Evolutionary conservation across 139 green algal species (phyloP), one percentile per base, ranked within the genome.

Genomic region (Asterochloris erici): DNA sequence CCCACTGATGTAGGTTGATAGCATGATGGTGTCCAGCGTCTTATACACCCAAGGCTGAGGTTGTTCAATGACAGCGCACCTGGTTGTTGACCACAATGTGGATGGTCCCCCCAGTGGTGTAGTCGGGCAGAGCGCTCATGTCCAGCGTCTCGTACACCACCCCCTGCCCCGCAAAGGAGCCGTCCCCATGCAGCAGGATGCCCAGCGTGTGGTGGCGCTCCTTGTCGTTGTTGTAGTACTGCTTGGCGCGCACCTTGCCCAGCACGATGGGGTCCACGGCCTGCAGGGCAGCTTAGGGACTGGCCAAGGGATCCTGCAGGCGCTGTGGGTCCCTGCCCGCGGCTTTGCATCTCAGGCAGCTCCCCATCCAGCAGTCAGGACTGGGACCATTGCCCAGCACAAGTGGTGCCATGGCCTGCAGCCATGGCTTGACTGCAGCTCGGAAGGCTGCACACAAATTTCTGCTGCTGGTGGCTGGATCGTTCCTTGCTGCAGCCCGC

Each of bases 31-130:
- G 38, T 54, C 38, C 38, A 54, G 38, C 38, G 6, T 54, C 4
- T 54, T 2, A 54, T 54, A 54, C 38, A 54, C 38, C 6, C 6
- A 2, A 54, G 6, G 38, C 38, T 6, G 6, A 10, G 38, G 38
- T 54, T 6, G 6, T 10, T 6, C 38, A 54, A n/a, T n/a, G 38
- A 54, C 38, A 54, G 69, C 81, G 19, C 62, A 91, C 92, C 87
- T 98, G 96, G 89, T 99, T 99, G 90, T 99, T 99, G 70, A 99
- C 96, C 19, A 99, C 93, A 78, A 99, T 87, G 87, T 99, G 97
- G 29, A 99, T 91, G 79, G 90, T 96, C 73, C 97, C 97, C 21
- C 97, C 97, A 12, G 96, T 92, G 11, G 90, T 94, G 92, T 99
- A 99, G 78, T 98, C 97, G 11, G 92, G 92, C 83, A 99, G 92